Evolutionary conservation across 108 stramenopile species (phyloP).

Genomic region (Conticribra guillardii): DNA sequence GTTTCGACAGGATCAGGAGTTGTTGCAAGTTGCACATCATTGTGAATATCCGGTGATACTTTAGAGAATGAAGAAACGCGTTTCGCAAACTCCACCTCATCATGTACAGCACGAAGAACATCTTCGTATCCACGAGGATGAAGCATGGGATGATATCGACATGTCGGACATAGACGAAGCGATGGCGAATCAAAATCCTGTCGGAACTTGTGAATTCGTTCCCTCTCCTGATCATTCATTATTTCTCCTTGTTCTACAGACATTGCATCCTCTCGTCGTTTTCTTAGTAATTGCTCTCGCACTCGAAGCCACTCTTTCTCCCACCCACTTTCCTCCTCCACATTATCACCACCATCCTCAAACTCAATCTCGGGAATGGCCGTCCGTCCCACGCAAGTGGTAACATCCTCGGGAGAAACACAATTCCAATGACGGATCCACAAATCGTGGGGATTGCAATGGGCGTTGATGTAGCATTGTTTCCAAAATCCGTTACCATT

Average conservation of each 20-base stretch:
- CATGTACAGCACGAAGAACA: conserved; percentile 16
- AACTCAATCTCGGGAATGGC: conserved; percentile 10
- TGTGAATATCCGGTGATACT: not conserved
- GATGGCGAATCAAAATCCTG: conserved; percentile 17
- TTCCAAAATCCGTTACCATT: conserved; percentile 46
- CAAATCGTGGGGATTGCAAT: conserved; percentile 64
- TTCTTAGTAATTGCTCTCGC: conserved; percentile 8
- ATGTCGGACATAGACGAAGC: conserved; percentile 36
- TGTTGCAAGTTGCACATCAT: no score
- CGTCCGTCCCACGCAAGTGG: conserved; percentile 53
- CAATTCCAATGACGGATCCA: conserved; percentile 81
- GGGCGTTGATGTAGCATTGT: conserved; percentile 54
- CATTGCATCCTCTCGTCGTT: not conserved
- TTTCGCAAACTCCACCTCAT: conserved; percentile 20
- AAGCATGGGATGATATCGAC: conserved; percentile 41
- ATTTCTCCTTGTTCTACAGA: not conserved
- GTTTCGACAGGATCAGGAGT: conserved; percentile 17
- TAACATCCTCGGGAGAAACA: conserved; percentile 58
- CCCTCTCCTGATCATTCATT: not conserved
- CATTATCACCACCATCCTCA: not conserved
- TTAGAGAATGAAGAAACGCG: not conserved
- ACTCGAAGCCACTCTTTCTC: not conserved
- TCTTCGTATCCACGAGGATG: conserved; percentile 12
- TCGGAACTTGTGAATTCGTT: not conserved
- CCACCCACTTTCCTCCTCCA: no score